Evolutionary conservation across 1,284 basidiomycete genomes (phyloP), one percentile per base, ranked within the genome.

Genomic region (Sporisorium graminicola): DNA sequence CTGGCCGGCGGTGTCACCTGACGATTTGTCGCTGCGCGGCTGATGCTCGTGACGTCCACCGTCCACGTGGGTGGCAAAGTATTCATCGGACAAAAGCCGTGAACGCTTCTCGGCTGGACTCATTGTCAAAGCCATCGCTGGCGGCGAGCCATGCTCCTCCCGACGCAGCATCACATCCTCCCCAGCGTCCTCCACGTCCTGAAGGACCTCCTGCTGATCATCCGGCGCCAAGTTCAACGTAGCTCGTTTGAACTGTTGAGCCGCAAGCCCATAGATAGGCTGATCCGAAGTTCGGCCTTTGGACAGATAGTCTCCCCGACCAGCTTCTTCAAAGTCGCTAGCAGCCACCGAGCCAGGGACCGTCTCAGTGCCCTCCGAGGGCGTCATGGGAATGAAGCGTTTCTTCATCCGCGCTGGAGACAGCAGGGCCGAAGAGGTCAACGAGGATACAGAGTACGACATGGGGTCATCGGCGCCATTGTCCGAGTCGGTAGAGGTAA

Each of bases 351-450:
- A 67, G 20, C 74, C 74, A 9, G 74, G 74, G 20, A 76, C 65
- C 3, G 74, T 76, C 44, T 76, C 74, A 5, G 68, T 76, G 14
- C 74, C 74, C 43, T 76, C 74, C 1, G 74, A 76, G 0, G 74
- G 74, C 4, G 74, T 72, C 35, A 68, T 47, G 8, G 58, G 31
- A 5, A 66, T 44, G 40, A 64, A 58, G 5, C 68, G 56, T 27
- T 61, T 57, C 35, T 58, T 59, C 35, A 68, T 35, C 9, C 53
- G 51, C 7, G 58, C 42, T 1, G 68, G 71, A 8, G 58, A 68
- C 3, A 67, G 29, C 6, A 44, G 20, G 0, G 64, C 65, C 18
- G 73, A 70, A 13, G 68, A 65, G 13, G 68, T 59, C 20, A 76
- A 52, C 10, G 68, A 71, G 14, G 68, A 72, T 0, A 54, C 42